Conservation (phyloP, 2,329 filamentous ascomycete genomes). For the Aspergillus japonicus region DNA sequence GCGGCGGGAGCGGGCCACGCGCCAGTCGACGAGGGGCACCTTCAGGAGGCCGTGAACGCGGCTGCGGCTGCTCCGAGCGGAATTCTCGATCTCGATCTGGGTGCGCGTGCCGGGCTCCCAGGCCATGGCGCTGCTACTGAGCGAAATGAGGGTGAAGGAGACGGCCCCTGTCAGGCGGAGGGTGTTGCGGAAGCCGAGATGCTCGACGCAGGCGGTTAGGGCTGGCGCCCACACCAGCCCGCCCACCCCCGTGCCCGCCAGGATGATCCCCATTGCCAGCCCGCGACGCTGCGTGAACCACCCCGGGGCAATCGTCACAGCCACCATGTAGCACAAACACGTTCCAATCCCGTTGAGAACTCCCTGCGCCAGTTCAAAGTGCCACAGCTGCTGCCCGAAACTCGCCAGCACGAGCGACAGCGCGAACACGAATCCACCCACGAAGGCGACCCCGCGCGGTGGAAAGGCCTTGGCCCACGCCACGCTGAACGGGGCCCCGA, state of each 20-base stretch:
- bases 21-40: slow-evolving; percentile 36
- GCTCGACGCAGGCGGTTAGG: slow-evolving; percentile 29
- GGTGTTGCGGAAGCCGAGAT: slow-evolving; percentile 39
- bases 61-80: slow-evolving; percentile 20
- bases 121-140: slow-evolving; percentile 24
- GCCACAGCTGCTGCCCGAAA: slow-evolving; percentile 34
- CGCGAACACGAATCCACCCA: slow-evolving; percentile 22
- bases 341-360: slow-evolving; percentile 38
- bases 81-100: slow-evolving; percentile 7
- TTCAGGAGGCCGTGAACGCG: slow-evolving; percentile 18
- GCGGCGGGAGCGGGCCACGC: slow-evolving; percentile 32
- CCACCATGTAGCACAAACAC: slow-evolving; percentile 39
- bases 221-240: slow-evolving; percentile 39
- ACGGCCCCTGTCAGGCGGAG: slow-evolving; percentile 36
- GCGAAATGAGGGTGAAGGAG: slow-evolving; percentile 29
- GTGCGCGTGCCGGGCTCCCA: slow-evolving; percentile 23
- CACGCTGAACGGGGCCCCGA: slow-evolving; percentile 35
- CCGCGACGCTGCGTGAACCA: slow-evolving; percentile 39
- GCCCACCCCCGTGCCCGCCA: slow-evolving; percentile 40
- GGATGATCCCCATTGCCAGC: slow-evolving; percentile 41
- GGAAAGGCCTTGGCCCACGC: slow-evolving; percentile 37
- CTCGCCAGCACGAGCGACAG: slow-evolving; percentile 30
- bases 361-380: slow-evolving; percentile 36
- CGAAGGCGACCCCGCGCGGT: slow-evolving; percentile 29
- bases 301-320: slow-evolving; percentile 39